Percentiles rank a stretch among this genome's conserved stretches.
Conservation (phyloP, 345 rosid species). For the Hibiscus tridactylites region DNA sequence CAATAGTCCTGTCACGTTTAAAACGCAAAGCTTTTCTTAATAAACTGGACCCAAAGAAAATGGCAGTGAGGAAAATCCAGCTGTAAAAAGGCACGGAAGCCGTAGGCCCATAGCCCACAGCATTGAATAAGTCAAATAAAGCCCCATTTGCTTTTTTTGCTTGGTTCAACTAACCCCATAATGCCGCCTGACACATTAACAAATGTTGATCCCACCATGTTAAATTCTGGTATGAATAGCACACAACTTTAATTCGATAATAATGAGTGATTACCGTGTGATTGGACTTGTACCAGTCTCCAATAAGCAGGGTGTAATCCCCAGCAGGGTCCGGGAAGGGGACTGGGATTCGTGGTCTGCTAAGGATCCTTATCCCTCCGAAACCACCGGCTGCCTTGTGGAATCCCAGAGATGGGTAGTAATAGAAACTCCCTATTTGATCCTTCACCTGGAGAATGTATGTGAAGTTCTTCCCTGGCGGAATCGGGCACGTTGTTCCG, state of each 20-base stretch:
- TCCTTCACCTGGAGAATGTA: slow-evolving; percentile 72
- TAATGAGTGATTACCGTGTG: slow-evolving; percentile 43
- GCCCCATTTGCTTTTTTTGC: background rate
- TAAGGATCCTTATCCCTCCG: slow-evolving; percentile 64
- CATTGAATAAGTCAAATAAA: background rate
- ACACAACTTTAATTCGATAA: background rate
- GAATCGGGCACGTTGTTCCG: slow-evolving; percentile 76
- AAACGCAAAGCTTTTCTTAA: background rate
- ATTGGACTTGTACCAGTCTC: slow-evolving; percentile 66
- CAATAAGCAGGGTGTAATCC: slow-evolving; percentile 58
- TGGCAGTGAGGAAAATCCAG: background rate
- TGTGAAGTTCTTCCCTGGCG: slow-evolving; percentile 64
- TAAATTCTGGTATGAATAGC: background rate
- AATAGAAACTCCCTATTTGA: slow-evolving; percentile 71
- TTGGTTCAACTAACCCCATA: background rate
- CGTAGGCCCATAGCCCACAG: background rate
- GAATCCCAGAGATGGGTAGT: slow-evolving; percentile 67
- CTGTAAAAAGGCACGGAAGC: slow-evolving; percentile 3
- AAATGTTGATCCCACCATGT: background rate
- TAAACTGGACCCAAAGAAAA: background rate
- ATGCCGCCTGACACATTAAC: background rate
- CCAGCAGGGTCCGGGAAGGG: slow-evolving; percentile 57
- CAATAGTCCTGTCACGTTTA: background rate
- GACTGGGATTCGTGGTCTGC: slow-evolving; percentile 62
- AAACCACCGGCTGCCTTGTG: slow-evolving; percentile 79